Base-by-base conservation (phyloP, 305 asterid genomes). In the Rubia tinctorum region DNA sequence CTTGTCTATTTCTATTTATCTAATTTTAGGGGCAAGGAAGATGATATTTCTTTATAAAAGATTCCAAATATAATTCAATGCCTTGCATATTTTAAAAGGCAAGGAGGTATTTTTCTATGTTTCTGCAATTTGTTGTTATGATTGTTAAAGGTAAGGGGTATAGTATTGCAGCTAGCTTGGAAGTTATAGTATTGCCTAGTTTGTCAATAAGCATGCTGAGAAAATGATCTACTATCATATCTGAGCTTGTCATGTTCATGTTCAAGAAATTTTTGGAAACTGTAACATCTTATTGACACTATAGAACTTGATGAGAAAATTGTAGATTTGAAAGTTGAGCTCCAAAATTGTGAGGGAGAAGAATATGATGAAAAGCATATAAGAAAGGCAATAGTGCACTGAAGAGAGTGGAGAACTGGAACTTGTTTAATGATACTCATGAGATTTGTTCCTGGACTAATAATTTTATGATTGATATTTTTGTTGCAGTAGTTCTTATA, bases 371-470 rank as follows among this genome's bases (percentile, higher is more conserved):
- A 88, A 84, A 88, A 78, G 72, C 92, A 91, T 78, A 81, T n/a
- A 86, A 73, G 66, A 70, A 95, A 89, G 82, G 98, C 99, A 14
- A 44, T 86, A 62, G 98, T 81, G 99, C 99, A 49, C 73, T 95
- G 85, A 95, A 86, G 82, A 89, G 99, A 83, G 91, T 95, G 98
- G 99, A 95, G 86, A 91, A 79, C 80, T 95, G 99, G 99, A 95
- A 89, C 83, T 87, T 95, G 86, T 95, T 95, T 83, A 85, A 90
- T 78, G 97, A 87, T 76, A 82, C 87, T 51, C 30, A 81, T 25
- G 97, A 92, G 97, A 97, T 92, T 76, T 75, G 80, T 77, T 77
- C 42, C 74, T 73, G 73, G 47, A 7, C 61, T 78, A 53, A 56
- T 20, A 61, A 13, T 68, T 30, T 18, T 40, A 2, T 39, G 27